Percentiles rank a stretch among this genome's conserved stretches.
These are phyloP conservation scores for Lentinus tigrinus DNA, from an alignment of 768 basidiomycete genomes.

Conservation along the genomic window DNA sequence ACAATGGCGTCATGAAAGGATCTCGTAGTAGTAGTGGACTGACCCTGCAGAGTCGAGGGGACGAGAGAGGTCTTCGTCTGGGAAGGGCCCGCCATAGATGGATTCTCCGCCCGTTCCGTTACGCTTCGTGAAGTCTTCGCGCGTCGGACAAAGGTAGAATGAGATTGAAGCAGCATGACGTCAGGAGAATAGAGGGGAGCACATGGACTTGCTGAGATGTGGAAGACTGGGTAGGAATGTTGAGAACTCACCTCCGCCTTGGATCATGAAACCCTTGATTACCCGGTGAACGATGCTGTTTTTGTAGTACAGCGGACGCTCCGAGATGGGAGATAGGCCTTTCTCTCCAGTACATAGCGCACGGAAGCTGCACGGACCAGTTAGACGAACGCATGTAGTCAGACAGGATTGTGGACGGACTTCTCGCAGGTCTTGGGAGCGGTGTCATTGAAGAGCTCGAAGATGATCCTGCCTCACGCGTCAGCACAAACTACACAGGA, in stretches of 20 bases:
- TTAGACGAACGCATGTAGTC: not conserved
- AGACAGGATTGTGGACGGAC: slow-evolving; percentile 38
- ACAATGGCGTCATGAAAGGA: too few relatives aligned
- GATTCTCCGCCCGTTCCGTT: slow-evolving; percentile 83
- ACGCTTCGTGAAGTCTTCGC: slow-evolving; percentile 70
- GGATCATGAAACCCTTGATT: slow-evolving; percentile 78
- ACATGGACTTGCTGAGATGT: too few relatives aligned
- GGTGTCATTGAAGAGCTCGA: slow-evolving; percentile 73
- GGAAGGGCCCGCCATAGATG: slow-evolving; percentile 74
- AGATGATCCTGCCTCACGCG: slow-evolving; percentile 50
- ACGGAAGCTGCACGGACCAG: slow-evolving; percentile 62
- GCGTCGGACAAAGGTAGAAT: not conserved
- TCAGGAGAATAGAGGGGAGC: not conserved
- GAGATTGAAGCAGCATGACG: not conserved
- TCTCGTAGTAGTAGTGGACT: slow-evolving; percentile 17
- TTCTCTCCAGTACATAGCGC: slow-evolving; percentile 85
- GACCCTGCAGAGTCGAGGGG: slow-evolving; percentile 66
- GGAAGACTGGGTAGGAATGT: not conserved
- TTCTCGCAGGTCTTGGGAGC: slow-evolving; percentile 81
- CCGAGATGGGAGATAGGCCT: slow-evolving; percentile 61
- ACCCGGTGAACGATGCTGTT: slow-evolving; percentile 75
- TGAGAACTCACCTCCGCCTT: slow-evolving; percentile 64
- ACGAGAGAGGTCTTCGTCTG: slow-evolving; percentile 71
- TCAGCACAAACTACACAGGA: not conserved
- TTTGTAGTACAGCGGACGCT: slow-evolving; percentile 82